Evolutionary conservation across 768 basidiomycete genomes (phyloP), one percentile per base, ranked within the genome.

Genomic region (Tulasnella sp.): DNA sequence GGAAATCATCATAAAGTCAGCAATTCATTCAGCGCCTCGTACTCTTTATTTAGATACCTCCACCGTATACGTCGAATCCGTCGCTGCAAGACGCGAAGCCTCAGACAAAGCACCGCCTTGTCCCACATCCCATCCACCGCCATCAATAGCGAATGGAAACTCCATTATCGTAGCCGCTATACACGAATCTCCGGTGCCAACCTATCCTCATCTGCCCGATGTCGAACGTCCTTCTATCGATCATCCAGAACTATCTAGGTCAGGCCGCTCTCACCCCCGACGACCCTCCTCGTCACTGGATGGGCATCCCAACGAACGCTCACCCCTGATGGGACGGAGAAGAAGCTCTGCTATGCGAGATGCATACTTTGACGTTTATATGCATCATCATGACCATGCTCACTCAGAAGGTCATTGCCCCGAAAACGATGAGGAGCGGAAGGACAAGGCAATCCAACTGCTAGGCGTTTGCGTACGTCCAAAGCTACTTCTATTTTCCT

Each of bases 51-150:
- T 81, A 94, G 93, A 93, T 81, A 83, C 89, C 69, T 93, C 93
- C 26, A 93, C 91, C 0, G 87, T 91, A 3, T 93, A 90, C 80
- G 93, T 93, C 16, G 90, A 93, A 75, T 87, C 86, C 75, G 87
- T 94, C 1, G 86, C 87, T 3, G 84, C 87, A 7, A 67, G 77
- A 61, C 61, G 78, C 11, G 74, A 80, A 67, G 73, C 75, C 42
- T 55, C 70, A 57, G 69, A 75, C 72, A 72, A 69, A 72, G 5
- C 40, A 11, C 40, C 32, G 1, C 35, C 70, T 57, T 75, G 44
- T 57, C 39, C 32, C 37, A 57, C 78, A 67, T 44, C 73, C 32
- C 73, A 5, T 74, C 44, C 44, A 18, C 42, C 73, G 46, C 73
- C 44, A 29, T 46, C 37, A 35, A 40, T 1, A 3, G 32, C 23